Evolutionary conservation across 345 rosid genomes (phyloP).

Genomic region (Rubroshorea leprosula): DNA sequence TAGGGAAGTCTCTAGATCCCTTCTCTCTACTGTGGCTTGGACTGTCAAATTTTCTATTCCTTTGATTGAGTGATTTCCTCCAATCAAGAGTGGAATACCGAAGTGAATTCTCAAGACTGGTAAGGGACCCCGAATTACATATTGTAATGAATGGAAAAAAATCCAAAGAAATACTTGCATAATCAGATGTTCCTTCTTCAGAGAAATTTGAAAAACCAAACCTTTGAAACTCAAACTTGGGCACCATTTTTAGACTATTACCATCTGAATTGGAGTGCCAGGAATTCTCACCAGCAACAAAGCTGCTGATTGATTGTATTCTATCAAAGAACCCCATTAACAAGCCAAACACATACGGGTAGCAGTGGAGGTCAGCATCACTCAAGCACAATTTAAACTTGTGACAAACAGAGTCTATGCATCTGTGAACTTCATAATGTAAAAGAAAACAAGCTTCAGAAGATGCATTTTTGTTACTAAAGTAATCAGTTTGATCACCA

Average conservation of each 20-base stretch:
- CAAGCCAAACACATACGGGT: constrained; percentile 53
- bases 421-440: constrained; percentile 43
- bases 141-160: constrained; percentile 63
- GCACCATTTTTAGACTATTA: constrained; percentile 26
- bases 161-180: constrained; percentile 55
- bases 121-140: constrained; percentile 40
- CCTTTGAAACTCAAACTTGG: constrained; percentile 41
- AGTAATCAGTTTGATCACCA: constrained; percentile 20
- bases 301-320: constrained; percentile 36
- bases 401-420: constrained; percentile 23
- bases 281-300: constrained; percentile 20
- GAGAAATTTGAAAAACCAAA: constrained; percentile 74
- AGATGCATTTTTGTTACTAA: constrained; percentile 19
- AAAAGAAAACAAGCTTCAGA: constrained; percentile 45
- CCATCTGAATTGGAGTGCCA: constrained; percentile 18
- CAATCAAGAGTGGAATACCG: constrained; percentile 43
- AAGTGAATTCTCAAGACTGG: constrained; percentile 50
- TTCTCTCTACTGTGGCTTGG: constrained; percentile 28
- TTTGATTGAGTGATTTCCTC: constrained; percentile 42
- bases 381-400: constrained; percentile 44
- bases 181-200: constrained; percentile 39
- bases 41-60: constrained; percentile 33
- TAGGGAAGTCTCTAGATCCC: constrained; percentile 18
- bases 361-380: constrained; percentile 76
- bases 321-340: constrained; percentile 46